A percentile compares a stretch with the other conserved stretches of the same genome.
These are phyloP conservation scores for Phaseolus lunatus DNA, from an alignment of 306 rosid genomes.

Conservation along the genomic window DNA sequence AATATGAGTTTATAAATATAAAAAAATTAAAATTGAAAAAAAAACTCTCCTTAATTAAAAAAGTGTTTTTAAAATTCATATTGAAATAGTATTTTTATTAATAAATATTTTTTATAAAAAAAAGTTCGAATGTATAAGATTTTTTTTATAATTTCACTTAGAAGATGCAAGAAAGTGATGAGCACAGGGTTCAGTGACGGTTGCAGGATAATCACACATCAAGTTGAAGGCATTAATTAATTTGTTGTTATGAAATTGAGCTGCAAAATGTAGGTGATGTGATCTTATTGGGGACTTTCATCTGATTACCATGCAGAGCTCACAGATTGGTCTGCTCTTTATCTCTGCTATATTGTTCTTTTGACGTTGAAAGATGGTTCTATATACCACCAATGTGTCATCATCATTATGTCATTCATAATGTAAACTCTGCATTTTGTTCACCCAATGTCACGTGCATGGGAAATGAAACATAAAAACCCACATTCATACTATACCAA, in stretches of 20 bases:
- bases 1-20: too few relatives aligned
- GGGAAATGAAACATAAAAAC: background rate
- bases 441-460: constrained; percentile 1
- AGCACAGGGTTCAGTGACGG: background rate
- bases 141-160: background rate
- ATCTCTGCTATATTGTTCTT: background rate
- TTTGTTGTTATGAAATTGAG: too few relatives aligned
- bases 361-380: constrained; percentile 7
- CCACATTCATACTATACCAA: background rate
- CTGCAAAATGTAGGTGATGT: background rate
- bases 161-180: background rate
- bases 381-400: background rate
- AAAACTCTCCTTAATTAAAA: too few relatives aligned
- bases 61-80: too few relatives aligned
- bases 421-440: background rate
- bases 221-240: background rate
- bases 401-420: background rate
- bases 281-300: background rate
- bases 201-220: background rate
- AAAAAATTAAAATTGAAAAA: too few relatives aligned
- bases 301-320: constrained; percentile 1
- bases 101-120: too few relatives aligned
- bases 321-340: background rate
- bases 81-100: too few relatives aligned
- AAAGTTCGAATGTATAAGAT: background rate